Percentiles rank a stretch among this genome's conserved stretches.
Evolutionary conservation across 2,329 filamentous ascomycete species (phyloP).

Genomic region (Colletotrichum scovillei): DNA sequence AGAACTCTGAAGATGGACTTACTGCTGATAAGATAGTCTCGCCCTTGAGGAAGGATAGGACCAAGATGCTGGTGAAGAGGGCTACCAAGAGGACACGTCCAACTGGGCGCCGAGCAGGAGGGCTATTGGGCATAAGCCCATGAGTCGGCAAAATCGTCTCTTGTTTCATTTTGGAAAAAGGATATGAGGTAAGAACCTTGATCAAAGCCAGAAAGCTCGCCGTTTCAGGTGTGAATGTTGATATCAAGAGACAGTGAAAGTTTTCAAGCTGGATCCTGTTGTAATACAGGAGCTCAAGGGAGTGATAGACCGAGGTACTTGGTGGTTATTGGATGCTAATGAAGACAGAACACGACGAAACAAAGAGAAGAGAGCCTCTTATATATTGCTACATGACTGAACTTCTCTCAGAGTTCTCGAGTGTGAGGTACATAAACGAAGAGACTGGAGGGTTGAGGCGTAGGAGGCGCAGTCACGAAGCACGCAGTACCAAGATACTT

Average conservation of each 20-base stretch:
- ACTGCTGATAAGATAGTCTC: not conserved
- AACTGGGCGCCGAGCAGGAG: not conserved
- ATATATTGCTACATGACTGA: not conserved
- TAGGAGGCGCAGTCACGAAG: not conserved
- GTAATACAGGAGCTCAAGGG: too few relatives aligned
- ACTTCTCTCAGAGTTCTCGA: not conserved
- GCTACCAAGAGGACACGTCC: not conserved
- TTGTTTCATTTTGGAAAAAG: not conserved
- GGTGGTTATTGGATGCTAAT: not conserved
- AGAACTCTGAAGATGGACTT: not conserved
- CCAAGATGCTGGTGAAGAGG: not conserved
- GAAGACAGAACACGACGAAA: not conserved
- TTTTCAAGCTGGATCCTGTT: too few relatives aligned
- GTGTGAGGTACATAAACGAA: not conserved
- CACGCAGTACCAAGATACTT: not conserved
- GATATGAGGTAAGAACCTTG: not conserved
- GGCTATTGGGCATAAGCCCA: not conserved
- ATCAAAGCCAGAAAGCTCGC: not conserved
- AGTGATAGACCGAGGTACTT: too few relatives aligned
- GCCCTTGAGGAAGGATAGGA: not conserved
- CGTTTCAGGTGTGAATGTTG: too few relatives aligned
- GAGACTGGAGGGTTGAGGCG: not conserved
- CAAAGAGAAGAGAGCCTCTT: not conserved
- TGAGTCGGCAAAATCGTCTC: not conserved
- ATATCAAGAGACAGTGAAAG: too few relatives aligned